Conservation (phyloP, 164 flowering plant species). For the Piper betle region DNA sequence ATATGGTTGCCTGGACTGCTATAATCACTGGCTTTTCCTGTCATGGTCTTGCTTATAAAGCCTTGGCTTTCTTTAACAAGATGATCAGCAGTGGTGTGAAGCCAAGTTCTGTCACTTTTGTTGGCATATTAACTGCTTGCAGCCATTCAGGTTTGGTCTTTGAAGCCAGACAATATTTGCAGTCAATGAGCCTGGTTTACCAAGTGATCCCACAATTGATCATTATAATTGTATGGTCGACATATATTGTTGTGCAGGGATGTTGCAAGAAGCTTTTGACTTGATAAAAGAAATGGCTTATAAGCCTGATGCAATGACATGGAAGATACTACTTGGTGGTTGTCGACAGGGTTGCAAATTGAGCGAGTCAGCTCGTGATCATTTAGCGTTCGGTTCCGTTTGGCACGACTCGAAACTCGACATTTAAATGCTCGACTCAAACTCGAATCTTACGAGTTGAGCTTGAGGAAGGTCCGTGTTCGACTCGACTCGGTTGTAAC, state of each 20-base stretch:
- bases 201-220: conserved; percentile 37
- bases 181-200: conserved; percentile 28
- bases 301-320: conserved; percentile 37
- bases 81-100: conserved; percentile 29
- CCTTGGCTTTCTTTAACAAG: conserved; percentile 26
- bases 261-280: conserved; percentile 28
- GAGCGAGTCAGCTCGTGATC: too few relatives aligned
- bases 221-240: conserved; percentile 51
- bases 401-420: too few relatives aligned
- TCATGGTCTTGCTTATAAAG: conserved; percentile 43
- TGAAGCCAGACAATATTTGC: conserved; percentile 28
- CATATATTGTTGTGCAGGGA: conserved; percentile 43
- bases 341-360: too few relatives aligned
- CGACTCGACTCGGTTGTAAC: too few relatives aligned
- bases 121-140: conserved; percentile 40
- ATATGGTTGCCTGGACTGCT: conserved; percentile 50
- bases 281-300: conserved; percentile 32
- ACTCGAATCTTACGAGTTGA: too few relatives aligned
- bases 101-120: conserved; percentile 35
- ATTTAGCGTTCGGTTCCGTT: too few relatives aligned
- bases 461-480: too few relatives aligned
- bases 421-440: too few relatives aligned
- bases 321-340: conserved; percentile 43
- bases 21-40: conserved; percentile 40
- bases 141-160: conserved; percentile 40